phyloP scores from a whole-genome alignment of 116 monocot species.

The Zostera marina region DNA sequence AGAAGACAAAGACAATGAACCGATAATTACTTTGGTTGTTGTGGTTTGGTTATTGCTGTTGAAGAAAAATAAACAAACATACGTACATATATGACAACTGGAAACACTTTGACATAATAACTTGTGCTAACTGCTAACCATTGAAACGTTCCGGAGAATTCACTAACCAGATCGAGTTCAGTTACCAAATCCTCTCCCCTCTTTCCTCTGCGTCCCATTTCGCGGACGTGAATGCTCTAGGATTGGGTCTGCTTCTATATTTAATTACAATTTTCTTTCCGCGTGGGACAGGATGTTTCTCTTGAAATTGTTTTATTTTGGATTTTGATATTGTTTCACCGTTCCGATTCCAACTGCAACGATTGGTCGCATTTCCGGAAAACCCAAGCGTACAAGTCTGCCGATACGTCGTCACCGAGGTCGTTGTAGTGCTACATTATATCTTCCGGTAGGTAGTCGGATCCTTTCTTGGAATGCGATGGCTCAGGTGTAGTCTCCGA shows the following conservation, averaged over 20 bases:
- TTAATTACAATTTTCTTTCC: slow-evolving; percentile 57
- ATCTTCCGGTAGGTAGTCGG: slow-evolving; percentile 44
- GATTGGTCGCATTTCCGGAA: slow-evolving; percentile 97
- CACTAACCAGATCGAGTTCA: slow-evolving; percentile 51
- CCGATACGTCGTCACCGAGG: slow-evolving; percentile 76
- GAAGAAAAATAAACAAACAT: too few species aligned
- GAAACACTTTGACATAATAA: too few species aligned
- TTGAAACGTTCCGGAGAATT: slow-evolving; percentile 41
- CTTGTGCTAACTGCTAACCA: too few species aligned
- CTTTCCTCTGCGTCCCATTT: slow-evolving; percentile 33
- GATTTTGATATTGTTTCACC: slow-evolving; percentile 26
- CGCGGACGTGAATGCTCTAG: slow-evolving; percentile 83
- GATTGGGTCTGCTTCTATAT: slow-evolving; percentile 83
- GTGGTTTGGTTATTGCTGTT: too few species aligned
- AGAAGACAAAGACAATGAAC: too few species aligned
- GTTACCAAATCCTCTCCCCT: slow-evolving; percentile 25
- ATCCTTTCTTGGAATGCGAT: slow-evolving; percentile 95
- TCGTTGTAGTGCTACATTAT: slow-evolving; percentile 57
- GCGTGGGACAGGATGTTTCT: slow-evolving; percentile 23
- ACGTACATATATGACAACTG: too few species aligned
- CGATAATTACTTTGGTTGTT: too few species aligned
- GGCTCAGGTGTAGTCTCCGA: slow-evolving; percentile 55
- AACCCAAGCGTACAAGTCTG: slow-evolving; percentile 96
- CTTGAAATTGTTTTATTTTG: slow-evolving; percentile 50
- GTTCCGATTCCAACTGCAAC: slow-evolving; percentile 97